Base-by-base conservation (phyloP, 2,329 filamentous ascomycete genomes). In the Aspergillus latus region DNA sequence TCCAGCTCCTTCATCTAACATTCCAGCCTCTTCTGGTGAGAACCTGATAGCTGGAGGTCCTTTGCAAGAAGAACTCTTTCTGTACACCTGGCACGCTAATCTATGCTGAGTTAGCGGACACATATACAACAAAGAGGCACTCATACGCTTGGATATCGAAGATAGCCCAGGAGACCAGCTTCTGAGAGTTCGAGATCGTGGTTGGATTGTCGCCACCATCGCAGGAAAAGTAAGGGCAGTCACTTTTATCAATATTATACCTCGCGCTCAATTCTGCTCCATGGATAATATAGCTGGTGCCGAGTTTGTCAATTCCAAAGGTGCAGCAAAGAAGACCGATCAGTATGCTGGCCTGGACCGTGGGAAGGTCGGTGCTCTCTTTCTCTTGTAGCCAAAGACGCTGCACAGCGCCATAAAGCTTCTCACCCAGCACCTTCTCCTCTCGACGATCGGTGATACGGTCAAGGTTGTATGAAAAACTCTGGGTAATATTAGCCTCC, bases 271-370 rank as follows among this genome's bases (percentile, higher is more conserved):
- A 49, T 11, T 57, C 42, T 15, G 63, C 64, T 1, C 63, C 64
- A 34, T 59, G 58, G 52, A 65, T 58, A 15, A 66, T 64, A 15
- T 65, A 63, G 15, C 56, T 54, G 6, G 63, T 65, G 21, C 64
- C 64, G 21, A 66, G 28, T 28, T 63, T 57, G 44, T 66, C 64
- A 6, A 65, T 39, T 6, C 63, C 64, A 45, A 66, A 65, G 5
- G 64, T 66, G 46, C 64, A 66, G 32, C 60, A 64, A 5, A 66
- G 55, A 5, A 66, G 44, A 8, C 64, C 64, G 10, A 66, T 62
- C 49, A 65, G 26, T 16, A 66, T 63, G 11, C 64, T 62, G 1
- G 62, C 62, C 44, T 65, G 63, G 1, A 59, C 57, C 7, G 63
- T 62, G 1, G 64, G 60, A 1, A 66, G 54, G 26, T 52, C 49